Base-by-base conservation (phyloP, 345 rosid species). In the Barbarea vulgaris region DNA sequence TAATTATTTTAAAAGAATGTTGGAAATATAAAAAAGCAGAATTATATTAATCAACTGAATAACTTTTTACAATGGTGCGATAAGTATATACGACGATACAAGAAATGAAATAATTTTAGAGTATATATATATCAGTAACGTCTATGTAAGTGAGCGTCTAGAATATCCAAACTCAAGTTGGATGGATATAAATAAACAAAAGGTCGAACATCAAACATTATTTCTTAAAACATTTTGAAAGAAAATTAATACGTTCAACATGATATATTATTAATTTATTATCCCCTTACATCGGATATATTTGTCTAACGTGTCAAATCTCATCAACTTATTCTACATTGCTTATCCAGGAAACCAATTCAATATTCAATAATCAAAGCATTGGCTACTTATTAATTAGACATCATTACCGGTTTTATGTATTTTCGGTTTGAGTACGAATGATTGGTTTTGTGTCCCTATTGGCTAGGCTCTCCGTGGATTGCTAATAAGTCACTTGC, bases 271-370 rank as follows among this genome's bases (percentile, higher is more conserved):
- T 27, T 64, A 46, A n/a, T n/a, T n/a, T 15, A 24, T n/a, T 24
- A 24, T 24, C 69, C 27, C 3, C 39, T 3, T 65, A 19, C 21
- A 66, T 66, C 19, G 57, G 70, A 67, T 67, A 51, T 33, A 22
- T 9, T 9, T 36, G 22, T 52, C 60, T 52, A 50, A 36, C 25
- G 24, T 36, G 72, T 67, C n/a, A 67, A 67, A 52, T 67, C 72
- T 67, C 52, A 67, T 67, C 71, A 34, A 22, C 48, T 22, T 67
- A 54, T 27, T 68, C 48, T 68, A 17, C 73, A 68, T 27, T 68
- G 72, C 62, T 68, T 68, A 47, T 25, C 9, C n/a, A 68, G 17
- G 19, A 54, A 54, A 39, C 14, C 62, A 68, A 17, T 22, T 9
- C 62, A 68, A 17, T 22, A 25, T 54, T n/a, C 37, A 53, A 4